Evolutionary conservation across 441 rosid genomes (phyloP), one percentile per base, ranked within the genome.

Genomic region (Pelargonium citronellum): DNA sequence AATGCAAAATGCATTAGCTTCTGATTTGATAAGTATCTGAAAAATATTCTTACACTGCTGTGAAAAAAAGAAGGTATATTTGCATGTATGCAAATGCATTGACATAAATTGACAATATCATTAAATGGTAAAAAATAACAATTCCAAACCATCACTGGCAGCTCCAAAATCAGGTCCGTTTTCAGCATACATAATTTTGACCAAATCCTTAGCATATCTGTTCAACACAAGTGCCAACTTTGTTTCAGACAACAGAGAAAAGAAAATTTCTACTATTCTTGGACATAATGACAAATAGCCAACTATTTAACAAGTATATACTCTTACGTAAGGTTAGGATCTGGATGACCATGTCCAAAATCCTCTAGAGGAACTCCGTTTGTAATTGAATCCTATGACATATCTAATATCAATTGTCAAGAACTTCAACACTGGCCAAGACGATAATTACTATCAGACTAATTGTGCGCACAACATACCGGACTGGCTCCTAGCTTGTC

Each of bases 271-370:
- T 20, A 58, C 2, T 69, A 74, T 5, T 55, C 37, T 20, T 16
- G 44, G 24, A 71, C 66, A 61, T 44, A 67, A 71, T 20, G 53
- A 16, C 63, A 66, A 69, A 57, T 67, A 19, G 69, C 64, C 41
- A 60, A 44, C 62, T 17, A 60, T 70, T 47, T 11, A 34, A 70
- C 9, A 17, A 12, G 47, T 46, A 57, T 13, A 22, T 22, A 30
- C 71, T 71, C 95, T 86, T 83, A 92, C 93, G 93, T 89, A 62
- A 95, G 94, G 82, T 95, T 95, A 71, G 97, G 99, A 81, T 92
- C 97, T 13, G 99, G 99, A 85, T 92, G 98, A 69, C 99, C 97
- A 81, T 86, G 98, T 58, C 96, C 97, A 85, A 92, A 95, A 85
- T 91, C 99, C 84, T 89, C 96, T 22, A 85, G 75, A 71, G 99